phyloP scores from a whole-genome alignment of 2,329 filamentous ascomycete species.

The Incumbomyces delicatus region DNA sequence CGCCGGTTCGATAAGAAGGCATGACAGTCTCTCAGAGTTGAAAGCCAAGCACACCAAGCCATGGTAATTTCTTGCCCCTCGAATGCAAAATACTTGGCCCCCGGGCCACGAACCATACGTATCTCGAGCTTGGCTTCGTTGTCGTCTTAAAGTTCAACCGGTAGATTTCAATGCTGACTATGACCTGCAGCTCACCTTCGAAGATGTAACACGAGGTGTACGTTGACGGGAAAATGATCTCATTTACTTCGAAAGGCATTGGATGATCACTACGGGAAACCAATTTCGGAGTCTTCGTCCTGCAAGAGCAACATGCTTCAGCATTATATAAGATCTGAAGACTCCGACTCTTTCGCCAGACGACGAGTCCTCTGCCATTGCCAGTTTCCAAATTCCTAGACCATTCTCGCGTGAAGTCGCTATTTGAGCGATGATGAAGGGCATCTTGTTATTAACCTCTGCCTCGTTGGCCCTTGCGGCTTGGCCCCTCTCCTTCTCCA shows the following conservation, averaged over 20 bases:
- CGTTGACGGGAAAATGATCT: not conserved
- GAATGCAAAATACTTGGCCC: not conserved
- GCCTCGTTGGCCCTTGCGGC: slow-evolving; percentile 2
- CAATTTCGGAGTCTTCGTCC: not conserved
- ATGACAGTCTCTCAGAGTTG: no score
- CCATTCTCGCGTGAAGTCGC: not conserved
- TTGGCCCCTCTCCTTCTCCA: not conserved
- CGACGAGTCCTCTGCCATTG: not conserved
- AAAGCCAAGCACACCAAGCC: not conserved
- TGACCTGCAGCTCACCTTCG: not conserved
- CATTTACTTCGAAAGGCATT: not conserved
- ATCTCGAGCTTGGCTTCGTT: not conserved
- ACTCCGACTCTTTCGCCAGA: not conserved
- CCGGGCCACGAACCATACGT: not conserved
- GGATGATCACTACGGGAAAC: not conserved
- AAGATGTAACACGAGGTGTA: not conserved
- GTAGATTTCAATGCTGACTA: not conserved
- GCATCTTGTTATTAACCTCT: not conserved
- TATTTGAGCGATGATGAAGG: not conserved
- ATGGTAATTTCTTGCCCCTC: not conserved
- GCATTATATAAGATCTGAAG: not conserved
- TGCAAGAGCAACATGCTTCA: no score
- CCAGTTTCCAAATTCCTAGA: not conserved
- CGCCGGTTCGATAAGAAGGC: not conserved
- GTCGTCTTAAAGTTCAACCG: not conserved